Evolutionary conservation across 768 basidiomycete species (phyloP).

Genomic region (Auricularia heimuer): DNA sequence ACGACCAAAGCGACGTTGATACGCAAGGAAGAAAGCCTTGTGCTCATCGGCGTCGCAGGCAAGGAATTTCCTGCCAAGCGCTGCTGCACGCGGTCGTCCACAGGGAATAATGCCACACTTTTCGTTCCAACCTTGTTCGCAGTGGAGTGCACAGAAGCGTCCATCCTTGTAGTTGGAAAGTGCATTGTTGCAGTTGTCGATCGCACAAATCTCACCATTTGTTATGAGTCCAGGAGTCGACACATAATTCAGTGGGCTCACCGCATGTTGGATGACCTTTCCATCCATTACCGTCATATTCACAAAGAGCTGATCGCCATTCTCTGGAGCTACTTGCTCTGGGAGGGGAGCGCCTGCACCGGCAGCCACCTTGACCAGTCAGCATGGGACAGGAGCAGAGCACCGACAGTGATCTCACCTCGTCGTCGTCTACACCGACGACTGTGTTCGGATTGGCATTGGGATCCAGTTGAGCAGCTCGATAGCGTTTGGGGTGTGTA

Average conservation of each 20-base stretch:
- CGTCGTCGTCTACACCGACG: too few relatives aligned
- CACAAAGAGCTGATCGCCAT: too few relatives aligned
- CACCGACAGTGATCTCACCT: too few relatives aligned
- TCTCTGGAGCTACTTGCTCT: too few relatives aligned
- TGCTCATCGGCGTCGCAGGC: slow-evolving; percentile 15
- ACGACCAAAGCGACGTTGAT: slow-evolving; percentile 13
- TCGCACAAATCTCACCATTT: slow-evolving; percentile 16
- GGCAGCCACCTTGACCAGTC: too few relatives aligned
- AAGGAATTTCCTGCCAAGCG: slow-evolving; percentile 1
- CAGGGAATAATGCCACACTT: slow-evolving; percentile 20
- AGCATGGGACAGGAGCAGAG: too few relatives aligned
- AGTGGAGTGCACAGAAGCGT: slow-evolving; percentile 20
- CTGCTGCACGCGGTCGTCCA: slow-evolving; percentile 5
- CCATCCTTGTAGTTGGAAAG: slow-evolving; percentile 23
- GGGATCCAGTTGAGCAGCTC: neutral
- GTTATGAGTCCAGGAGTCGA: neutral
- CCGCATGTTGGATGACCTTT: slow-evolving; percentile 19
- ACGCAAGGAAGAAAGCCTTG: slow-evolving; percentile 12
- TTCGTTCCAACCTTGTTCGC: slow-evolving; percentile 3
- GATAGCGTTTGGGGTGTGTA: slow-evolving; percentile 18
- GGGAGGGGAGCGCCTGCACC: too few relatives aligned
- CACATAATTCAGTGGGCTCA: slow-evolving; percentile 6
- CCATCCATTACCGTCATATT: slow-evolving; percentile 20
- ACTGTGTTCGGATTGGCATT: too few relatives aligned
- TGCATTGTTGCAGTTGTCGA: slow-evolving; percentile 13